Evolutionary conservation across 2,329 filamentous ascomycete species (phyloP).

Genomic region (Phaeomoniella chlamydospora): DNA sequence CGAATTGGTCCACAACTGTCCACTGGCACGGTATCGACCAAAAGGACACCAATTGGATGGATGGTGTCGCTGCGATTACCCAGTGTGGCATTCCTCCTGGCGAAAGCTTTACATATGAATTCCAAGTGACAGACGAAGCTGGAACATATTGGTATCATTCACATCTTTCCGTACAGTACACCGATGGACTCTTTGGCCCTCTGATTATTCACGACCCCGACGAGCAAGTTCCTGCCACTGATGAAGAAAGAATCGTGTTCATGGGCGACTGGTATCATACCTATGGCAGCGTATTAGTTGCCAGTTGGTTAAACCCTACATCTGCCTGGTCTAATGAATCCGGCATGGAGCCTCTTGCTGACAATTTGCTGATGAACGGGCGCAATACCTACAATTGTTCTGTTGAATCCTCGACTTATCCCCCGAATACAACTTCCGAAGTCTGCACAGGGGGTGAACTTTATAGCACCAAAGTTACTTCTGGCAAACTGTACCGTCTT

Average conservation of each 20-base stretch:
- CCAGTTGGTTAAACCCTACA: slow-evolving; percentile 26
- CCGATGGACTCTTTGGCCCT: slow-evolving; percentile 30
- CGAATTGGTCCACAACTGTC: slow-evolving; percentile 10
- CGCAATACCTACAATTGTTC: no score
- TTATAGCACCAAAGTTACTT: slow-evolving; percentile 13
- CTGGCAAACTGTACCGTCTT: slow-evolving; percentile 16
- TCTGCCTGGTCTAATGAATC: no score
- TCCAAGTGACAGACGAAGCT: slow-evolving; percentile 25
- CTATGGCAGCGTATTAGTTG: slow-evolving; percentile 23
- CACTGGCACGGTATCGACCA: slow-evolving; percentile 19
- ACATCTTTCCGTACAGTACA: slow-evolving; percentile 26
- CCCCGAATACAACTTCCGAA: slow-evolving; percentile 30
- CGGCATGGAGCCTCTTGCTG: slow-evolving; percentile 33
- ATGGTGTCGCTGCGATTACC: slow-evolving; percentile 20
- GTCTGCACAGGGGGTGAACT: slow-evolving; percentile 30
- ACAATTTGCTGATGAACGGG: no score
- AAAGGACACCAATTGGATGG: slow-evolving; percentile 15
- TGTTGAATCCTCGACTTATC: no score
- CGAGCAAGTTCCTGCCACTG: slow-evolving; percentile 19
- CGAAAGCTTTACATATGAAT: slow-evolving; percentile 22
- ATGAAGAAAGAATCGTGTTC: slow-evolving; percentile 29
- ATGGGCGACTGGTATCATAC: slow-evolving; percentile 37
- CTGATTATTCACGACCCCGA: slow-evolving; percentile 47
- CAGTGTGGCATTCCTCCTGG: slow-evolving; percentile 24
- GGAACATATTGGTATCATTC: slow-evolving; percentile 37